phyloP scores from a whole-genome alignment of 2,329 filamentous ascomycete genomes.

The Tolypocladium album region DNA sequence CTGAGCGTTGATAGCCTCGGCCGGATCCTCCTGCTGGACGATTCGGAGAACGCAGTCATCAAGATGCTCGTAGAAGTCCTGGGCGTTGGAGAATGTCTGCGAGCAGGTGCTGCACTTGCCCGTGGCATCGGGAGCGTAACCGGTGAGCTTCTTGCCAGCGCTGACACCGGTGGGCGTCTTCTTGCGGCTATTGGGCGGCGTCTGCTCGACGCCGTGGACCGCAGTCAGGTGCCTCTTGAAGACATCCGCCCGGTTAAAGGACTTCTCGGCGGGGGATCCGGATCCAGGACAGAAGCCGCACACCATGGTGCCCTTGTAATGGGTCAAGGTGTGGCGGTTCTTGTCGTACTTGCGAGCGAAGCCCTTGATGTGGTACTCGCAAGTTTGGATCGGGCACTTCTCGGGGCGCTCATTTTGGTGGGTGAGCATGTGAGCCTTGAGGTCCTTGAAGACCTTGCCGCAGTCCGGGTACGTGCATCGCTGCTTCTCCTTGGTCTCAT shows the following conservation, averaged over 20 bases:
- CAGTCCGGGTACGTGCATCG: constrained; percentile 77
- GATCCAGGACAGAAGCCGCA: constrained; percentile 90
- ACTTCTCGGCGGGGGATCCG: constrained; percentile 83
- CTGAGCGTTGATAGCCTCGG: constrained; percentile 57
- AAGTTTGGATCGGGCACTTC: constrained; percentile 86
- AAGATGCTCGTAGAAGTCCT: constrained; percentile 98
- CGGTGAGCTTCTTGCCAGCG: constrained; percentile 53
- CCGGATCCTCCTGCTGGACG: constrained; percentile 60
- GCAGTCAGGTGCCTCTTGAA: constrained; percentile 91
- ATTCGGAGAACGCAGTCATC: constrained; percentile 65
- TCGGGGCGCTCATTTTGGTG: constrained; percentile 85
- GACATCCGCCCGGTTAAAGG: constrained; percentile 88
- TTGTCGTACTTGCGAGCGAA: constrained; percentile 96
- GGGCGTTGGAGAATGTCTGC: constrained; percentile 79
- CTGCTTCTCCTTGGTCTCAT: constrained; percentile 56
- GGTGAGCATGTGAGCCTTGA: constrained; percentile 90
- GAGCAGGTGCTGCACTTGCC: constrained; percentile 96
- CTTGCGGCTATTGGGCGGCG: constrained; percentile 82
- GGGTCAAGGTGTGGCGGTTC: constrained; percentile 85
- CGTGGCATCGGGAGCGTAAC: constrained; percentile 66
- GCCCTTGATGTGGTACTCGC: constrained; percentile 85
- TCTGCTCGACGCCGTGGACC: constrained; percentile 87
- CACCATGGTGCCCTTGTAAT: constrained; percentile 97
- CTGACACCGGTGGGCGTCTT: constrained; percentile 35
- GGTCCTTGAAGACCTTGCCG: constrained; percentile 77